Evolutionary conservation across 2,329 filamentous ascomycete species (phyloP), one percentile per base, ranked within the genome.

Genomic region (Cryphonectria radicalis): DNA sequence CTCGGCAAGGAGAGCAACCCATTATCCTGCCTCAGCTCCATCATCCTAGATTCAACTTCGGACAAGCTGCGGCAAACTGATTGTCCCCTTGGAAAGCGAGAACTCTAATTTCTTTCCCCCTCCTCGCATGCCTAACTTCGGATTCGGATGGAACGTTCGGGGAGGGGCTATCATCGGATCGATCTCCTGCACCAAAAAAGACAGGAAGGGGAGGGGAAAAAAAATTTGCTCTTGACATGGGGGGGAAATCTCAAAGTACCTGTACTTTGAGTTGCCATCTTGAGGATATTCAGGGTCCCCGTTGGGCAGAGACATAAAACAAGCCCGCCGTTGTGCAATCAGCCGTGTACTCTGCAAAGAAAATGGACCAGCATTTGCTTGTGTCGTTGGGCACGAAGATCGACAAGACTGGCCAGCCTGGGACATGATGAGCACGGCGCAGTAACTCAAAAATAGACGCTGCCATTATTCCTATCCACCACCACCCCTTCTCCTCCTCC

Each of bases 381-480:
- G 32, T n/a, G 50, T 42, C 59, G 63, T 72, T 70, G 70, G 70
- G 70, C 70, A 67, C 63, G 67, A 67, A 72, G 70, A 72, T 72
- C 70, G 64, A 66, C 70, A 64, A 50, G 43, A 46, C n/a, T 43
- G 35, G 46, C 64, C 43, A 37, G 28, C 46, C 22, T 55, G 63
- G 25, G 63, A 28, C 42, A 46, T 55, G 64, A 37, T 32, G 35
- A 59, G 59, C 59, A 62, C 62, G 11, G 55, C 43, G 37, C 55
- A 40, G 25, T 32, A 42, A 19, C 40, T 55, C 59, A 22, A 69
- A 69, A 69, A 69, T 57, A 69, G 43, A 42, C 46, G 46, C 32
- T 35, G 59, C 13, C 55, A 59, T 7, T 32, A 25, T 59, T 25
- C 17, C 17, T 22, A 32, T 10, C 55, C 55, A 13, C 10, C 55